phyloP scores from a whole-genome alignment of 495 filamentous ascomycete genomes.

The Aspergillus panamensis region DNA sequence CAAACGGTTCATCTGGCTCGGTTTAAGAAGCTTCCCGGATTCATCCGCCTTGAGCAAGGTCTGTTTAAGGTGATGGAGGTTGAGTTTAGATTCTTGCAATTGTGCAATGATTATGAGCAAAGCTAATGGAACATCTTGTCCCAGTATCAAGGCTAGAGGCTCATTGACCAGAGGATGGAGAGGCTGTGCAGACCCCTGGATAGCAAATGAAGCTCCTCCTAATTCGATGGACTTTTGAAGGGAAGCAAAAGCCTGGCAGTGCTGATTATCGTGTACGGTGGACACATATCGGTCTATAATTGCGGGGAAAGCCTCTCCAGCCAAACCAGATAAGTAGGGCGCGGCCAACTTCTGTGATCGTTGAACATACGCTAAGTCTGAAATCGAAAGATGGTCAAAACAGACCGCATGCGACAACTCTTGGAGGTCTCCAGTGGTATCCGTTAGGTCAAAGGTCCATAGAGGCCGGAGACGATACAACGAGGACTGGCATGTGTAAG shows the following conservation, averaged over 20 bases:
- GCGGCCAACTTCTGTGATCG: conserved; percentile 30
- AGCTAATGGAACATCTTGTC: conserved; percentile 23
- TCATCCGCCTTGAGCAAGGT: conserved; percentile 34
- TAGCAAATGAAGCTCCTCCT: conserved; percentile 27
- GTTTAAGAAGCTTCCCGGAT: conserved; percentile 44
- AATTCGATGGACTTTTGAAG: conserved; percentile 27
- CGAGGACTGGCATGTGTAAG: conserved; percentile 47
- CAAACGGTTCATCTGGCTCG: conserved; percentile 62
- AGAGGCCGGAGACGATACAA: conserved; percentile 50
- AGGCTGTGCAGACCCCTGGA: conserved; percentile 34
- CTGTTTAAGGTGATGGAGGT: conserved; percentile 38
- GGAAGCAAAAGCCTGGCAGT: conserved; percentile 34
- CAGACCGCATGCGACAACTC: conserved; percentile 33
- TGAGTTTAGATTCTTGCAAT: conserved; percentile 38
- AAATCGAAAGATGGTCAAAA: conserved; percentile 54
- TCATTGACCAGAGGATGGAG: conserved; percentile 47
- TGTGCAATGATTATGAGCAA: conserved; percentile 33
- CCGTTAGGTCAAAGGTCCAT: conserved; percentile 32
- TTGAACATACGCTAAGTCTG: conserved; percentile 46
- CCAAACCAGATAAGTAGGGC: conserved; percentile 21
- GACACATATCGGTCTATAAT: conserved; percentile 33
- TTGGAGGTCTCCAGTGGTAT: conserved; percentile 18
- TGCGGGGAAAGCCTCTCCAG: conserved; percentile 18
- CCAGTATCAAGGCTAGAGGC: conserved; percentile 34
- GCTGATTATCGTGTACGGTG: conserved; percentile 38